Evolutionary conservation across 306 rosid genomes (phyloP), one percentile per base, ranked within the genome.

Genomic region (Fagus crenata): DNA sequence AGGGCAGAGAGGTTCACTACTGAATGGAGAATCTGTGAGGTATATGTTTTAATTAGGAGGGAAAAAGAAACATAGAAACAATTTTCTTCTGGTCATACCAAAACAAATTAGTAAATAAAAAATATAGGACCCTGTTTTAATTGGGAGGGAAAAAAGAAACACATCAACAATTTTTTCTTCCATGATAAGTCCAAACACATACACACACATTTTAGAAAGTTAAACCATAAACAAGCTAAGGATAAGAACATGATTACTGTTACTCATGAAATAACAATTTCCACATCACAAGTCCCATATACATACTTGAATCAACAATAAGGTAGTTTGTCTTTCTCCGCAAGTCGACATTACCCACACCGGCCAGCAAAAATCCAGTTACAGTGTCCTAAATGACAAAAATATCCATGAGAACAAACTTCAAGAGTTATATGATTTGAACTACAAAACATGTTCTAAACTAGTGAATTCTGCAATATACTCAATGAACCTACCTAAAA

Each of bases 271-370:
- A 11, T 42, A 35, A 53, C 11, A 61, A 55, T 63, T 76, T 35
- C 3, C n/a, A 67, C 71, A 74, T 46, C 58, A 42, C 31, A 61
- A 51, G 64, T 46, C 51, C 69, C 35, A 46, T 64, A 67, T 73
- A 64, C 93, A 7, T 92, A 95, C 99, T 95, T 78, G 97, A 89
- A 84, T 95, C 99, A 43, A 95, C 97, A 42, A 89, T 89, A 40
- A 92, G 97, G 83, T 94, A 94, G 82, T 94, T 94, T 51, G 98
- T 89, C 89, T 93, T 92, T 83, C 98, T 89, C 67, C 98, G 87
- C 80, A 93, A 76, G 89, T 93, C 97, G 42, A 94, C 97, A 31
- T 94, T 89, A 63, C 98, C 99, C 75, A 95, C 99, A 81, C 99
- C 97, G 71, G 97, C 99, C 75, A 95, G 84, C 84, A 95, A 92